Conservation (phyloP, 2,329 filamentous ascomycete genomes). For the Pyricularia pennisetigena region DNA sequence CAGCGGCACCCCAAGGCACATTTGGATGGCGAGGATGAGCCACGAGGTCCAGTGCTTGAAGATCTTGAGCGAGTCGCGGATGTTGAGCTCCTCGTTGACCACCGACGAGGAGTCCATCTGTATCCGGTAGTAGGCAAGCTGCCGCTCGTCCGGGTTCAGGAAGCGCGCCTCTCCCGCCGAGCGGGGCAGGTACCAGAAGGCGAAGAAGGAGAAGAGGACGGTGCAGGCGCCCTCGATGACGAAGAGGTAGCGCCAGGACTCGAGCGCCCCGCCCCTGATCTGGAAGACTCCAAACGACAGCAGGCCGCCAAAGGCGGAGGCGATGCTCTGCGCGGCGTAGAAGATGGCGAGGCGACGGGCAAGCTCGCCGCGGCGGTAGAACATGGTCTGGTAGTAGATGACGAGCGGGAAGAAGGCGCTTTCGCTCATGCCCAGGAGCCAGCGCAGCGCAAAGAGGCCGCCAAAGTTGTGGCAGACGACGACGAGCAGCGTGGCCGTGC, state of each 20-base stretch:
- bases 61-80: constrained; percentile 39
- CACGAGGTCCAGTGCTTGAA: constrained; percentile 40
- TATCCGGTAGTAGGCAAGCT: constrained; percentile 62
- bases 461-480: constrained; percentile 7
- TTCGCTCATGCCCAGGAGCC: constrained; percentile 54
- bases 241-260: constrained; percentile 39
- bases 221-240: constrained; percentile 47
- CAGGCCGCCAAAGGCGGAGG: constrained; percentile 12
- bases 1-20: constrained; percentile 49
- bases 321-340: constrained; percentile 14
- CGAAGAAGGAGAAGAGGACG: constrained; percentile 51
- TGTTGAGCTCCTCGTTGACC: constrained; percentile 41
- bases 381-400: constrained; percentile 45
- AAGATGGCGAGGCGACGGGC: constrained; percentile 62
- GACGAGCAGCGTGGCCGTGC: constrained; percentile 58
- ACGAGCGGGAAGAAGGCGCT: constrained; percentile 15
- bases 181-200: constrained; percentile 59
- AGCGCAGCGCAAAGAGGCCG: constrained; percentile 35
- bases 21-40: constrained; percentile 41
- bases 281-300: constrained; percentile 36
- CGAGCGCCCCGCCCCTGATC: constrained; percentile 26
- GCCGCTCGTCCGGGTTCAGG: constrained; percentile 54
- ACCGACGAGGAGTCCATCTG: constrained; percentile 62
- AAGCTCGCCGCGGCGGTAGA: constrained; percentile 63
- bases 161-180: constrained; percentile 52